Percentiles rank a stretch among this genome's conserved stretches.
phyloP scores from a whole-genome alignment of 1,139 yeast species.

The Casaregolazyma lundiana region DNA sequence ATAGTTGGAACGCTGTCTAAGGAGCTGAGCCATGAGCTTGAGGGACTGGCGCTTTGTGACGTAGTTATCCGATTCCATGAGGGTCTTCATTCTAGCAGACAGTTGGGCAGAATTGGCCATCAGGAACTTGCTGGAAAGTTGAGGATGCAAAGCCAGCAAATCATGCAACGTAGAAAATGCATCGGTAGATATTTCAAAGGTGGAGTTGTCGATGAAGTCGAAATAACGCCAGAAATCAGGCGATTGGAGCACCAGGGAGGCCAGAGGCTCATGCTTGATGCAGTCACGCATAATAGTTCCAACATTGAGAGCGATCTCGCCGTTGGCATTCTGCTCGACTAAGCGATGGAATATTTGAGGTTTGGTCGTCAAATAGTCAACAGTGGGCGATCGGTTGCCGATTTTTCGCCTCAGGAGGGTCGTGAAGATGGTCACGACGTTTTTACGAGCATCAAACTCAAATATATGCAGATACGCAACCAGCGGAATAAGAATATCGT shows the following conservation, averaged over 20 bases:
- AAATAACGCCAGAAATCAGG: conserved; percentile 77
- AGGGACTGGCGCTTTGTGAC: conserved; percentile 91
- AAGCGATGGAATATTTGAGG: conserved; percentile 63
- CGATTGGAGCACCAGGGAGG: conserved; percentile 51
- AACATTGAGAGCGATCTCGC: conserved; percentile 67
- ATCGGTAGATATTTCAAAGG: conserved; percentile 88
- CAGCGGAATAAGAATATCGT: conserved; percentile 63
- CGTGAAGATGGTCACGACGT: conserved; percentile 67
- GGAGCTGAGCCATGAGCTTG: conserved; percentile 67
- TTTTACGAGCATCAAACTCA: conserved; percentile 88
- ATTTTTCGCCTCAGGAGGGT: conserved; percentile 75
- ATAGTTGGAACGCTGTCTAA: conserved; percentile 71
- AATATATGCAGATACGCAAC: conserved; percentile 55
- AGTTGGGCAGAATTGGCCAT: conserved; percentile 42
- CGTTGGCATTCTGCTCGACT: conserved; percentile 63
- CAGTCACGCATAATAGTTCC: conserved; percentile 86
- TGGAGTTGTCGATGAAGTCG: conserved; percentile 65
- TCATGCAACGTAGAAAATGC: conserved; percentile 68
- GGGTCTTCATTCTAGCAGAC: conserved; percentile 55
- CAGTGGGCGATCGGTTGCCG: conserved; percentile 77
- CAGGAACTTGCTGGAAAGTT: conserved; percentile 64
- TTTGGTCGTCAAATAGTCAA: conserved; percentile 67
- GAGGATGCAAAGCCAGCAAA: conserved; percentile 57
- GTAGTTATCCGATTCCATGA: conserved; percentile 74
- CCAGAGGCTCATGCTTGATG: conserved; percentile 69